Conservation (phyloP, 2,329 filamentous ascomycete species). For the Penicillium sp. region DNA sequence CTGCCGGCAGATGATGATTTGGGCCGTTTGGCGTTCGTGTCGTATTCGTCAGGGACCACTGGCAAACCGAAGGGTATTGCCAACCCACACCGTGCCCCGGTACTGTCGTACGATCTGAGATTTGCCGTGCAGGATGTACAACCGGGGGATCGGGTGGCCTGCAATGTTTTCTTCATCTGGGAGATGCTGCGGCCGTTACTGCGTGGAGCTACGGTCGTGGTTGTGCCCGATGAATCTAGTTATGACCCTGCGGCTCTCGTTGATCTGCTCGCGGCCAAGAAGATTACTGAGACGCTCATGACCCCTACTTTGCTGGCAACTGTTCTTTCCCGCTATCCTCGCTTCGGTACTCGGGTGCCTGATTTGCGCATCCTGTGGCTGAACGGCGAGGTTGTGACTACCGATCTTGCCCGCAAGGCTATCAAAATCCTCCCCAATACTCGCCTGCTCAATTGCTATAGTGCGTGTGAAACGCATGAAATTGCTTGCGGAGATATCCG, state of each 20-base stretch:
- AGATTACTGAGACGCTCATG: slow-evolving; percentile 77
- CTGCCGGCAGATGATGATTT: slow-evolving; percentile 64
- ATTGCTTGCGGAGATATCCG: slow-evolving; percentile 72
- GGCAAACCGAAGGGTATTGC: slow-evolving; percentile 78
- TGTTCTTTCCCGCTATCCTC: slow-evolving; percentile 65
- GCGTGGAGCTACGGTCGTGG: slow-evolving; percentile 70
- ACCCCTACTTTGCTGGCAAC: slow-evolving; percentile 74
- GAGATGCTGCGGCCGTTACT: slow-evolving; percentile 74
- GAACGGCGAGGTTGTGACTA: slow-evolving; percentile 78
- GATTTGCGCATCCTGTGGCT: slow-evolving; percentile 70
- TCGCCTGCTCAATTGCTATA: slow-evolving; percentile 74
- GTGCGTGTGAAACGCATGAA: slow-evolving; percentile 77
- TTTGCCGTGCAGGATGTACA: slow-evolving; percentile 66
- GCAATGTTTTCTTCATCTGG: slow-evolving; percentile 85
- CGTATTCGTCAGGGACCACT: slow-evolving; percentile 74
- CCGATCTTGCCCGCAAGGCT: slow-evolving; percentile 67
- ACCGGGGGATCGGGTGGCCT: slow-evolving; percentile 74
- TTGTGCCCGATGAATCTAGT: slow-evolving; percentile 70
- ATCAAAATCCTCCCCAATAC: slow-evolving; percentile 64
- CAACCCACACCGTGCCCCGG: slow-evolving; percentile 70
- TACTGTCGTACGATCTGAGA: slow-evolving; percentile 69
- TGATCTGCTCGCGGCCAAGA: slow-evolving; percentile 61
- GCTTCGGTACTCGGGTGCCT: slow-evolving; percentile 61
- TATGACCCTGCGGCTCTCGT: slow-evolving; percentile 74
- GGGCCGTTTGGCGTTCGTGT: slow-evolving; percentile 73